Base-by-base conservation (phyloP, 345 rosid genomes). In the Reutealis trisperma region DNA sequence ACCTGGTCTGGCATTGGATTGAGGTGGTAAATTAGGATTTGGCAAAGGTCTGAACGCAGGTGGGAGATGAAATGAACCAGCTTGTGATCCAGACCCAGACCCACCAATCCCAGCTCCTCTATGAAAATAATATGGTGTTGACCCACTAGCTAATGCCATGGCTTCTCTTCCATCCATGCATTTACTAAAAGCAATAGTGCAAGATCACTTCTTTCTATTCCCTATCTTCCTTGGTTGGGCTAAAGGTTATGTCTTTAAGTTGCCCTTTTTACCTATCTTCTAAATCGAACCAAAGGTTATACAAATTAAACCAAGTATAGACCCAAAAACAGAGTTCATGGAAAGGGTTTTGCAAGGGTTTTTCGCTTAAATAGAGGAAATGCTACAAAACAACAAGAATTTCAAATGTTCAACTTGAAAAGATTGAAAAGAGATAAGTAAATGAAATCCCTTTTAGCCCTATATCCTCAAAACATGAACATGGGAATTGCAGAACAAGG, bases 161-260 rank as follows among this genome's bases (percentile, higher is more conserved):
- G 92, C 98, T 87, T 94, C 99, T 87, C 94, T 88, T 63, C 96
- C 96, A 86, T 94, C 99, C 99, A 96, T 96, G 90, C 97, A 96
- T 92, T 87, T 87, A 96, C 91, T 67, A 41, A 44, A 47, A 41
- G 49, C 47, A 73, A 59, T 44, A 30, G 76, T 71, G 24, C 58
- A 75, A 59, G 68, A 58, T 77, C 63, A 15, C 64, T 15, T 8
- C 45, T 64, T 32, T 42, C 9, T 32, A 30, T n/a, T 5, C 21
- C 67, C 7, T 16, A 18, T 47, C 70, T n/a, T 21, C 63, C 7
- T 72, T 41, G 22, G 5, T 24, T 15, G 7, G 63, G 41, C 63
- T 63, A 71, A 71, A 77, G 76, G 59, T 21, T 13, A 45, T 19
- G 7, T 44, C 22, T 72, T 65, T 72, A 27, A 15, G 42, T 6